These are phyloP conservation scores for Fusarium goolgardi DNA, from an alignment of 2,329 filamentous ascomycete genomes.

Conservation along the genomic window DNA sequence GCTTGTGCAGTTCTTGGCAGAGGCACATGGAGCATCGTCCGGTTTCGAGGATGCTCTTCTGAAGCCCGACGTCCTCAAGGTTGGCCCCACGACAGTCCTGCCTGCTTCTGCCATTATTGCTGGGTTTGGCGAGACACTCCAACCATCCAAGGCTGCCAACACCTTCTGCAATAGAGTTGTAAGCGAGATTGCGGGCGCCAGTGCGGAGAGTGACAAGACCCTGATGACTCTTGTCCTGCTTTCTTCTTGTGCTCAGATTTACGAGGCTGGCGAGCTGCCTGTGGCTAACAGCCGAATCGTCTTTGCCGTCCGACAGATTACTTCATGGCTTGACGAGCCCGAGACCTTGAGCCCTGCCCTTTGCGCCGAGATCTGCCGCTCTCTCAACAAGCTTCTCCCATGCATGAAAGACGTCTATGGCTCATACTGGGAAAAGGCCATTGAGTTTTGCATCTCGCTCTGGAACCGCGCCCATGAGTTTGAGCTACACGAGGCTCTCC, in stretches of 20 bases:
- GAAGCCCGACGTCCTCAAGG: conserved; percentile 60
- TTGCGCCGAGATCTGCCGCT: conserved; percentile 65
- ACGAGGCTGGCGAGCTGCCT: conserved; percentile 64
- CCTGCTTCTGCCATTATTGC: conserved; percentile 62
- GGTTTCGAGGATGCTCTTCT: conserved; percentile 61
- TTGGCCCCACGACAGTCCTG: conserved; percentile 59
- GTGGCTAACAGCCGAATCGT: conserved; percentile 77
- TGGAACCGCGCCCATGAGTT: conserved; percentile 64
- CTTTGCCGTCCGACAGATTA: conserved; percentile 83
- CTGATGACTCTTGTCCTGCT: conserved; percentile 64
- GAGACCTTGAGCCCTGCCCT: conserved; percentile 58
- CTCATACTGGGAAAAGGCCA: conserved; percentile 79
- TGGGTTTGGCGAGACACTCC: conserved; percentile 64
- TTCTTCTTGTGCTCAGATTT: conserved; percentile 64
- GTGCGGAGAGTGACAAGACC: conserved; percentile 57
- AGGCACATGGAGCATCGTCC: conserved; percentile 59
- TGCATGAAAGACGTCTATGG: conserved; percentile 86
- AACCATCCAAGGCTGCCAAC: conserved; percentile 60
- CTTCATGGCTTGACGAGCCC: conserved; percentile 73
- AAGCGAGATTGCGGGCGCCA: conserved; percentile 68
- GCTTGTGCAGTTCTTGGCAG: conserved; percentile 60
- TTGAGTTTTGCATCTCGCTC: conserved; percentile 68
- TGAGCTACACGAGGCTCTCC: conserved; percentile 61
- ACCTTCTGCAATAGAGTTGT: conserved; percentile 70
- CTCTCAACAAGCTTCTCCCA: conserved; percentile 72